These are phyloP conservation scores for Liriodendron chinense DNA, from an alignment of 164 flowering plant genomes.

Conservation along the genomic window DNA sequence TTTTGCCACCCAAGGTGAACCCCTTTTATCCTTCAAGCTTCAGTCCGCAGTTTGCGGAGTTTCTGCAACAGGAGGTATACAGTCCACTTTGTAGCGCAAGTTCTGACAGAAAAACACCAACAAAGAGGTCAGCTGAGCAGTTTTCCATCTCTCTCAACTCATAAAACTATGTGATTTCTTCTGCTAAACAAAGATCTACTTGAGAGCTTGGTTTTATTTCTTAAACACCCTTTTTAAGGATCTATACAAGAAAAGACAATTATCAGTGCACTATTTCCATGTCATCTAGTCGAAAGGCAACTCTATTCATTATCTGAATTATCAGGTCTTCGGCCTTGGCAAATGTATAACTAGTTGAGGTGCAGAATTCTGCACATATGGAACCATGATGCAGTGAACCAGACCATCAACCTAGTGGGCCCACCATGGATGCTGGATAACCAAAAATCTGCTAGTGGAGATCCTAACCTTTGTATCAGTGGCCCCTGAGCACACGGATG, in stretches of 20 bases:
- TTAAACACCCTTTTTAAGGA: too few species aligned
- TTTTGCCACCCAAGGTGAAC: neutral
- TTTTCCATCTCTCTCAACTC: neutral
- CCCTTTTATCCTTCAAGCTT: slow-evolving; percentile 4
- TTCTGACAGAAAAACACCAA: slow-evolving; percentile 30
- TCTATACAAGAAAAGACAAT: too few species aligned
- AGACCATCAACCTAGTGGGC: neutral
- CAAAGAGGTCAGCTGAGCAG: neutral
- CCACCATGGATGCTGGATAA: neutral
- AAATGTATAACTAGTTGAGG: neutral
- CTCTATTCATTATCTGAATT: too few species aligned
- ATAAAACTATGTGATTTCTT: neutral
- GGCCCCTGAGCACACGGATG: neutral
- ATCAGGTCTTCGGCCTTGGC: too few species aligned
- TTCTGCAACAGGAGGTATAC: slow-evolving; percentile 84
- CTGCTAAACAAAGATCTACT: neutral
- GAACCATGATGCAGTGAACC: neutral
- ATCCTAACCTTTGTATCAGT: neutral
- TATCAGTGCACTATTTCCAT: too few species aligned
- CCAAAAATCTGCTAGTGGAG: neutral
- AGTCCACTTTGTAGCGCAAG: slow-evolving; percentile 85
- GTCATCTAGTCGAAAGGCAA: too few species aligned
- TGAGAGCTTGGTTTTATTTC: too few species aligned
- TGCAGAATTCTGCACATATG: neutral
- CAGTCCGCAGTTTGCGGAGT: slow-evolving; percentile 23